phyloP scores from a whole-genome alignment of 2,329 filamentous ascomycete species.

The Leptosphaerulina australis region DNA sequence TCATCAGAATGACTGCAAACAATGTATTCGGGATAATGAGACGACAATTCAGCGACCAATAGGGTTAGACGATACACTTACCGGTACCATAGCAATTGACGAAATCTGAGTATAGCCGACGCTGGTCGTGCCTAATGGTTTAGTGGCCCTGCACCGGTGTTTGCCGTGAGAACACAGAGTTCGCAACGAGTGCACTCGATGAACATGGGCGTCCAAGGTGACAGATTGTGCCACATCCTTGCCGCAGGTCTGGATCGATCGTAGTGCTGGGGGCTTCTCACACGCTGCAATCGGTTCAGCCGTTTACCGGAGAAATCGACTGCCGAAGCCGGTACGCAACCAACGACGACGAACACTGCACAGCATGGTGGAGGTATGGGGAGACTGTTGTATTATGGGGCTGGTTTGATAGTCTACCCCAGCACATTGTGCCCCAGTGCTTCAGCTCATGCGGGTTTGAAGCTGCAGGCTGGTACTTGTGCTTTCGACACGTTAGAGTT shows the following conservation, averaged over 20 bases:
- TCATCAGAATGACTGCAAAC: neutral
- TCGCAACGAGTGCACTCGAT: neutral
- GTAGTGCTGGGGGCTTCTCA: slow-evolving; percentile 9
- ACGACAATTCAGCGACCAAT: neutral
- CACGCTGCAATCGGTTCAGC: neutral
- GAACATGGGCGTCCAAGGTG: neutral
- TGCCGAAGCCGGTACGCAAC: slow-evolving; percentile 7
- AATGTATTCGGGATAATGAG: neutral
- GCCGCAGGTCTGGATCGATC: neutral
- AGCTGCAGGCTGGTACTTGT: neutral
- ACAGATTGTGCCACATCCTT: neutral
- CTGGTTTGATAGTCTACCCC: too few relatives aligned
- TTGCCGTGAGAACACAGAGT: neutral
- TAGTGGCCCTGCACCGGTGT: neutral
- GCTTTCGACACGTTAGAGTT: neutral
- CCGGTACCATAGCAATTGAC: neutral
- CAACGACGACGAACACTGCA: neutral
- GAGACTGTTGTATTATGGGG: neutral
- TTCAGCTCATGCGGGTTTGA: neutral
- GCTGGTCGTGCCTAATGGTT: neutral
- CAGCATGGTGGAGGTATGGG: neutral
- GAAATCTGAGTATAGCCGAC: neutral
- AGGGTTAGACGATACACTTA: neutral
- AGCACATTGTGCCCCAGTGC: neutral
- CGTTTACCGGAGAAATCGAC: slow-evolving; percentile 1